A percentile compares a stretch with the other conserved stretches of the same genome.
These are phyloP conservation scores for Aspergillus phoenicis DNA, from an alignment of 2,329 filamentous ascomycete genomes.

Conservation along the genomic window DNA sequence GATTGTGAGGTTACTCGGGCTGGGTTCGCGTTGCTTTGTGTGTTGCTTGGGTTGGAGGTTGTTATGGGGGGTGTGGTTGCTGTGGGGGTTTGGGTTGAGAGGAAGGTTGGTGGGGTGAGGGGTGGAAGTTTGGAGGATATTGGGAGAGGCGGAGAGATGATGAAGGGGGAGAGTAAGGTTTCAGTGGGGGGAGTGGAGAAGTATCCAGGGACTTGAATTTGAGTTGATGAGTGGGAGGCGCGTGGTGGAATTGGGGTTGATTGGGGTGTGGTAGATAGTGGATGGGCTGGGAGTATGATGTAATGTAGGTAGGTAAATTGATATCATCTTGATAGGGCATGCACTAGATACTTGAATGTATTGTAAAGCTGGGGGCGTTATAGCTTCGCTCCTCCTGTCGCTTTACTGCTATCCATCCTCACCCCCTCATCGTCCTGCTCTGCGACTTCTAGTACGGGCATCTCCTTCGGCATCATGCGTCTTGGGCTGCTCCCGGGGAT, in stretches of 20 bases:
- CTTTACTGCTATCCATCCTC: constrained; percentile 63
- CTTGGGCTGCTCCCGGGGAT: constrained; percentile 65
- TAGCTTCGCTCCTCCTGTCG: constrained; percentile 36
- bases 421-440: constrained; percentile 81
- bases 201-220: background rate
- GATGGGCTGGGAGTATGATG: background rate
- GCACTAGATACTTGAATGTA: background rate
- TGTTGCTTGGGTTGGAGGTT: constrained; percentile 39
- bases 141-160: constrained; percentile 20
- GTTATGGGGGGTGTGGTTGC: constrained; percentile 35
- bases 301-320: background rate
- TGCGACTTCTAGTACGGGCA: constrained; percentile 71
- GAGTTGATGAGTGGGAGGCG: background rate
- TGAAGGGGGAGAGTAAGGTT: constrained; percentile 21
- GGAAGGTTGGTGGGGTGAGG: constrained; percentile 32
- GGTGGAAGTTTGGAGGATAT: constrained; percentile 32
- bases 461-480: constrained; percentile 72
- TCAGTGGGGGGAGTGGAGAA: constrained; percentile 23
- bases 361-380: constrained; percentile 10
- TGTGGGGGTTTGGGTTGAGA: constrained; percentile 35
- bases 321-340: background rate
- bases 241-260: background rate
- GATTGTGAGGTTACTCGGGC: constrained; percentile 43
- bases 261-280: background rate
- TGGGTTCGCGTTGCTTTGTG: constrained; percentile 39